Evolutionary conservation across 2,329 filamentous ascomycete species (phyloP).

Genomic region (Ophiostoma ulmi): DNA sequence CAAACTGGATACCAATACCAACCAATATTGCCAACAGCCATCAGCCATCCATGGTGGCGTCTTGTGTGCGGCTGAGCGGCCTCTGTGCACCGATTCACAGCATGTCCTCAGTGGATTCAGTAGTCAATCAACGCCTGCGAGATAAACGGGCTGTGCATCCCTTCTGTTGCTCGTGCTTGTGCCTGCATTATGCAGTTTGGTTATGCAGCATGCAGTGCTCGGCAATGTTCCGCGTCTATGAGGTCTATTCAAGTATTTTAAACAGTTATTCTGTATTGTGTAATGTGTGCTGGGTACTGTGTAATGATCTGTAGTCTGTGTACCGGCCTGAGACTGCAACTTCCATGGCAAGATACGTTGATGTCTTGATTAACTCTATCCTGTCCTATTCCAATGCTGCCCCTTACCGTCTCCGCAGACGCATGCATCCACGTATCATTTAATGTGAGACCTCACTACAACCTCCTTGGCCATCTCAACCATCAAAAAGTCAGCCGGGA

Average conservation of each 20-base stretch:
- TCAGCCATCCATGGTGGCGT: background rate
- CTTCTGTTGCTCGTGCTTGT: background rate
- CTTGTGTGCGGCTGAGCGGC: conserved; percentile 8
- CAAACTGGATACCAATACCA: background rate
- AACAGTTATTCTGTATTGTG: too few species aligned
- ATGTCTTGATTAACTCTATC: too few species aligned
- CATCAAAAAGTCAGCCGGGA: background rate
- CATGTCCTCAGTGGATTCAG: background rate
- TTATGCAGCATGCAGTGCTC: background rate
- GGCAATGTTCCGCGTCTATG: background rate
- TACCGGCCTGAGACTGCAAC: conserved; percentile 10
- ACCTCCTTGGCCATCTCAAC: background rate
- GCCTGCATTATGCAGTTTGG: background rate
- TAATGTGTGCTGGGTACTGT: background rate
- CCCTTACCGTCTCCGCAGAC: background rate
- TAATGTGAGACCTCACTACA: background rate
- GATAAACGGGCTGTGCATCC: too few species aligned
- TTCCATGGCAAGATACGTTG: background rate
- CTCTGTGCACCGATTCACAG: conserved; percentile 8
- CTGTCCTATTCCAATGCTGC: background rate
- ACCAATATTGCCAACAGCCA: background rate
- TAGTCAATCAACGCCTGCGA: too few species aligned
- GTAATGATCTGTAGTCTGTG: background rate
- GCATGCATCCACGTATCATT: conserved; percentile 4
- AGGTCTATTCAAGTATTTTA: background rate